Evolutionary conservation across 192 early-diverging fungal genomes (phyloP), one percentile per base, ranked within the genome.

Genomic region (Rhizophagus sp.): DNA sequence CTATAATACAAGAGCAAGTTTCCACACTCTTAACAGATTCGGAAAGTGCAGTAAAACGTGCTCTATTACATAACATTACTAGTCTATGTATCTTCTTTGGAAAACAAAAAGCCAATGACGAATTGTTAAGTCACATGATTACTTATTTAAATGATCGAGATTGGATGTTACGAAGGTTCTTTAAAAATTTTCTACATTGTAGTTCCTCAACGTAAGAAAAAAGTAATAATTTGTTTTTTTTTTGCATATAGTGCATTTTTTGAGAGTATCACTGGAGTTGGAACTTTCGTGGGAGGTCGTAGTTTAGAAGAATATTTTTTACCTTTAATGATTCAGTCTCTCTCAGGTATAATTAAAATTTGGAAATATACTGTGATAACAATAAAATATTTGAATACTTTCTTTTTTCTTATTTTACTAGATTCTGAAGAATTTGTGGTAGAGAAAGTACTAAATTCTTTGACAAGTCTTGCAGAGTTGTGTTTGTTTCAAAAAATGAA

Each of bases 111-210:
- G 90, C 95, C 0, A 94, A 94, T 75, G 96, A 97, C 82, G 88
- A 95, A 1, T 80, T 97, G 36, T 83, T 99, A 15, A 92, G 92
- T 36, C 97, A 99, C 82, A 94, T 97, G 84, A 97, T 99, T 68
- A 99, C 97, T 0, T 99, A 97, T 75, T 86, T 99, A 67, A 99
- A 99, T 84, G 97, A 97, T 72, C 88, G 91, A 33, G 97, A 99
- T 79, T 98, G 97, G 97, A 91, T 92, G 84, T 85, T 99, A 68
- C 88, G 97, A 87, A 89, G 91, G 94, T 95, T 62, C 6, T 19
- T 22, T 70, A 41, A 22, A 22, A 19, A 41, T n/a, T 39, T 39
- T 7, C 22, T 39, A 41, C 7, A 2, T 44, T 19, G 7, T 69
- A 39, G 27, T 22, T 34, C n/a, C 19, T 34, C 4, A 17, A 2